Conservation (phyloP, 2,329 filamentous ascomycete genomes). For the Aspergillus jensenii region DNA sequence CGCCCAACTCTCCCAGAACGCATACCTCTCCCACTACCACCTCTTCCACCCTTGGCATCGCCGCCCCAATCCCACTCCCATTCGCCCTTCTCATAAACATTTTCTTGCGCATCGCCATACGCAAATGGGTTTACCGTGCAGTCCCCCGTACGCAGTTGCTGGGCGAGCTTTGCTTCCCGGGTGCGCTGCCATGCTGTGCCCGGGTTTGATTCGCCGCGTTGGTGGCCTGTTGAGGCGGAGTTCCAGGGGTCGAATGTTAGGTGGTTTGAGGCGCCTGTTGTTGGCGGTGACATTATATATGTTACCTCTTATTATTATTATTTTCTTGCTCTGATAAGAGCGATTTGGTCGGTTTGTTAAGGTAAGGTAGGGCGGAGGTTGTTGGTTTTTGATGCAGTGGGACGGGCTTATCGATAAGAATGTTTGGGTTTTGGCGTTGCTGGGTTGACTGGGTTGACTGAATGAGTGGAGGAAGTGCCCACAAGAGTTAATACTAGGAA, state of each 20-base stretch:
- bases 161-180: conserved; percentile 65
- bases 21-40: not conserved
- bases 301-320: not conserved
- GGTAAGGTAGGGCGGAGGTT: not conserved
- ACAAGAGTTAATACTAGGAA: too few species aligned
- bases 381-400: not conserved
- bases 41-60: not conserved
- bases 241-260: conserved; percentile 53
- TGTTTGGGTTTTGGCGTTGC: not conserved
- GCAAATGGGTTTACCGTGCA: conserved; percentile 52
- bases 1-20: not conserved
- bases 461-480: not conserved
- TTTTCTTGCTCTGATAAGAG: not conserved
- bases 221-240: conserved; percentile 73
- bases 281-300: not conserved
- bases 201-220: conserved; percentile 68
- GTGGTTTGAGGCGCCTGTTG: conserved; percentile 20
- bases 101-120: not conserved
- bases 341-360: not conserved
- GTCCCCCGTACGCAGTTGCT: conserved; percentile 65
- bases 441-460: not conserved
- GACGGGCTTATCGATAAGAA: conserved; percentile 5
- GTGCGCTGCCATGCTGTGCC: conserved; percentile 70
- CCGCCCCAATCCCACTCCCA: conserved; percentile 11
- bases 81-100: conserved; percentile 2